Conservation (phyloP, 306 rosid genomes). For the Malus sylvestris region DNA sequence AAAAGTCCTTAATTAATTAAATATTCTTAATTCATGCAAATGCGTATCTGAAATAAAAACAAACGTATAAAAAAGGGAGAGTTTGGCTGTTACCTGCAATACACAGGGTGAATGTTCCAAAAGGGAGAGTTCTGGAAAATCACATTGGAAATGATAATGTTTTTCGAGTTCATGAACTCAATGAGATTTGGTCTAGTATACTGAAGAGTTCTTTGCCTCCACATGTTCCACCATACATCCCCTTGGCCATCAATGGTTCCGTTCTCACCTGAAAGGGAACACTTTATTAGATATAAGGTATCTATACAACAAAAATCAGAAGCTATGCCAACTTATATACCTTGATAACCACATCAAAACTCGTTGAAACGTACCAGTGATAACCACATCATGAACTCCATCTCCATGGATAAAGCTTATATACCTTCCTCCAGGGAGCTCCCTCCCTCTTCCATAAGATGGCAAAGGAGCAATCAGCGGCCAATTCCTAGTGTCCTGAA, state of each 20-base stretch:
- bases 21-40: no score
- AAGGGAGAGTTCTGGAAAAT: constrained; percentile 80
- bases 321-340: background rate
- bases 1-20: no score
- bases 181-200: constrained; percentile 83
- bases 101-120: constrained; percentile 97
- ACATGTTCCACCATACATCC: constrained; percentile 94
- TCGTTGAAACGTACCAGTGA: constrained; percentile 56
- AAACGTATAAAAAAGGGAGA: background rate
- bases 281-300: background rate
- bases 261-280: constrained; percentile 48
- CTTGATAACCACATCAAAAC: background rate
- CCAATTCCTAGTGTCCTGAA: constrained; percentile 64
- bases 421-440: constrained; percentile 79
- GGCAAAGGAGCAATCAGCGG: constrained; percentile 85
- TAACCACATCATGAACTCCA: constrained; percentile 62
- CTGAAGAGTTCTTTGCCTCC: constrained; percentile 77
- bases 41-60: background rate
- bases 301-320: no score
- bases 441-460: constrained; percentile 95
- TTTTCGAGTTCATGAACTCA: constrained; percentile 64
- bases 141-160: constrained; percentile 72
- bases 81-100: constrained; percentile 53
- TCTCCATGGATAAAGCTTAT: constrained; percentile 73
- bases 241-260: constrained; percentile 97